Percentiles rank a stretch among this genome's conserved stretches.
Conservation (phyloP, 1,139 yeast genomes). For the Suhomyces bribrorum region DNA sequence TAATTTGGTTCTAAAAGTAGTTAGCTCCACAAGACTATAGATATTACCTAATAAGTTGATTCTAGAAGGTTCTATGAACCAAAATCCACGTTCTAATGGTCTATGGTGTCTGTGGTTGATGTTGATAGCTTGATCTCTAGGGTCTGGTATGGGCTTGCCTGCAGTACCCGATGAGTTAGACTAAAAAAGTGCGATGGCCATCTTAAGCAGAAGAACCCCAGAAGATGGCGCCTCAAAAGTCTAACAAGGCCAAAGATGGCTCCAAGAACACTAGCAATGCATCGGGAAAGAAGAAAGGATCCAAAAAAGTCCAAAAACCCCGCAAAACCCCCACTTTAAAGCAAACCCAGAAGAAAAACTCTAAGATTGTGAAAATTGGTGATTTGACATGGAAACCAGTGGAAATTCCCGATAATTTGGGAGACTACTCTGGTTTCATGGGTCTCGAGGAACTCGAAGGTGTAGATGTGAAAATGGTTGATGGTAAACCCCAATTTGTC, state of each 20-base stretch:
- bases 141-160: neutral
- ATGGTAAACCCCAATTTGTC: slow-evolving; percentile 65
- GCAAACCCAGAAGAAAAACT: slow-evolving; percentile 34
- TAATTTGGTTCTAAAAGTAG: no score
- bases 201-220: neutral
- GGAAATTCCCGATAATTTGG: slow-evolving; percentile 78
- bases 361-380: slow-evolving; percentile 51
- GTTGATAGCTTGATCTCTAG: neutral
- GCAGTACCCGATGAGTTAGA: neutral
- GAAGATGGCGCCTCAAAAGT: neutral
- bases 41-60: no score
- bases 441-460: slow-evolving; percentile 95
- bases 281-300: slow-evolving; percentile 9
- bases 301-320: slow-evolving; percentile 13
- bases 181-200: slow-evolving; percentile 4
- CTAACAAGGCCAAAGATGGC: slow-evolving; percentile 1
- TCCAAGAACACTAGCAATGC: slow-evolving; percentile 1
- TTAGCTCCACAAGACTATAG: no score
- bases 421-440: slow-evolving; percentile 85
- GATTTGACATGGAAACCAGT: slow-evolving; percentile 77
- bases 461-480: slow-evolving; percentile 70
- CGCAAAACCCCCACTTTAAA: slow-evolving; percentile 31
- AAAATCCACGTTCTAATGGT: no score
- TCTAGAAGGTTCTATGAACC: neutral
- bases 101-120: no score